Evolutionary conservation across 805 yeast species (phyloP).

Genomic region (Candida tallmaniae): DNA sequence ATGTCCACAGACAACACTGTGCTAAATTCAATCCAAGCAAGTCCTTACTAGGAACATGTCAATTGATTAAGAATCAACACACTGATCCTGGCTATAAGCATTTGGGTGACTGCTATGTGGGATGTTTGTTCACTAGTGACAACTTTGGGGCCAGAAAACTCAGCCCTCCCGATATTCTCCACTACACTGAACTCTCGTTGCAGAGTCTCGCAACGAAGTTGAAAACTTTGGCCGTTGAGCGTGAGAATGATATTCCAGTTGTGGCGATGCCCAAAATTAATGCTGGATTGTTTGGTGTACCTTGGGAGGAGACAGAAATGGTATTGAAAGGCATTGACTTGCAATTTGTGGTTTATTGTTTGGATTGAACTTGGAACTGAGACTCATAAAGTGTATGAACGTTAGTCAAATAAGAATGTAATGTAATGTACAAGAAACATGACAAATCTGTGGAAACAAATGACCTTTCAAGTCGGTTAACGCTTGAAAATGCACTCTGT

Average conservation of each 20-base stretch:
- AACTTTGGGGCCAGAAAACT: constrained; percentile 42
- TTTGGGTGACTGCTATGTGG: constrained; percentile 31
- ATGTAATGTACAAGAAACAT: too few species aligned
- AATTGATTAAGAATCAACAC: constrained; percentile 34
- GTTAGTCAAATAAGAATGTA: too few species aligned
- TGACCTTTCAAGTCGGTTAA: too few species aligned
- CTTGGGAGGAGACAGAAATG: constrained; percentile 67
- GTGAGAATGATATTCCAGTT: constrained; percentile 15
- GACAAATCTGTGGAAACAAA: too few species aligned
- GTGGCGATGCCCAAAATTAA: constrained; percentile 74
- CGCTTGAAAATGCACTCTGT: too few species aligned
- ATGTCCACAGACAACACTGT: constrained; percentile 45
- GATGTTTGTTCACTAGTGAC: constrained; percentile 71
- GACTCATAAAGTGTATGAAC: too few species aligned
- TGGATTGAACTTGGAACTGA: too few species aligned
- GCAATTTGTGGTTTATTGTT: constrained; percentile 40
- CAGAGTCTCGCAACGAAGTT: constrained; percentile 41
- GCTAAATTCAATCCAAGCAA: constrained; percentile 13
- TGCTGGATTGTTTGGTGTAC: constrained; percentile 75
- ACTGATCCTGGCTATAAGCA: constrained; percentile 28
- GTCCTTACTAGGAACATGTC: constrained; percentile 51
- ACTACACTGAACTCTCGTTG: constrained; percentile 49
- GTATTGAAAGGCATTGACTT: constrained; percentile 34
- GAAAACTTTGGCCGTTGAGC: constrained; percentile 6
- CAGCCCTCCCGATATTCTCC: constrained; percentile 42